Base-by-base conservation (phyloP, 495 filamentous ascomycete species). In the Aspergillus campestris region DNA sequence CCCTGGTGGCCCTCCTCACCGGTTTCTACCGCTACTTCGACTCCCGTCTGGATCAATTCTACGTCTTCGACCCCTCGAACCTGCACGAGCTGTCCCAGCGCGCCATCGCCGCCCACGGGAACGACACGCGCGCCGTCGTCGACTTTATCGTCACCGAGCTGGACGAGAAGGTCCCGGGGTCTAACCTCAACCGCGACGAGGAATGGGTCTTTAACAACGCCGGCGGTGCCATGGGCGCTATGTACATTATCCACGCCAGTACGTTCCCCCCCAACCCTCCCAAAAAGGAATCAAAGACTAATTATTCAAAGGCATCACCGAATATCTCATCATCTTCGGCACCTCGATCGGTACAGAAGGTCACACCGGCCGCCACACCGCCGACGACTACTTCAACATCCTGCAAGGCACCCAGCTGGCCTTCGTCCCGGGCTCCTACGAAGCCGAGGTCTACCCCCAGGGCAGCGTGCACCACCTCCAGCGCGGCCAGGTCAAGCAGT, bases 341-440 rank as follows among this genome's bases (percentile, higher is more conserved):
- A 88, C 87, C 3, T 78, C 87, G n/a, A 72, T 91, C 49, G 87
- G 87, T 52, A 94, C 87, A 8, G 87, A 94, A 61, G 87, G 87
- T 44, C 87, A 94, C 73, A 78, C 82, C 9, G 87, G 87, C 44
- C 80, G 87, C 31, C 87, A 92, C 71, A 88, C 87, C 28, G 86
- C 87, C 5, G 86, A 94, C 66, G 87, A 94, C 71, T 94, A 89
- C 77, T 94, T 94, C 77, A 79, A 89, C 72, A 92, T 94, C 74
- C 75, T 94, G 28, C 62, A 68, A 15, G 87, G 87, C 48, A 79
- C 78, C 42, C 81, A 94, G 63, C 66, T 76, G 34, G 84, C 87
- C 44, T 83, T 84, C 72, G 70, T 75, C 4, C 81, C 86, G 8
- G 85, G 85, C 44, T 55, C 71, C 50, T 87, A 78, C 70, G 74